Conservation (phyloP, 1,284 basidiomycete genomes). For the Afroboletus lepidellus region DNA sequence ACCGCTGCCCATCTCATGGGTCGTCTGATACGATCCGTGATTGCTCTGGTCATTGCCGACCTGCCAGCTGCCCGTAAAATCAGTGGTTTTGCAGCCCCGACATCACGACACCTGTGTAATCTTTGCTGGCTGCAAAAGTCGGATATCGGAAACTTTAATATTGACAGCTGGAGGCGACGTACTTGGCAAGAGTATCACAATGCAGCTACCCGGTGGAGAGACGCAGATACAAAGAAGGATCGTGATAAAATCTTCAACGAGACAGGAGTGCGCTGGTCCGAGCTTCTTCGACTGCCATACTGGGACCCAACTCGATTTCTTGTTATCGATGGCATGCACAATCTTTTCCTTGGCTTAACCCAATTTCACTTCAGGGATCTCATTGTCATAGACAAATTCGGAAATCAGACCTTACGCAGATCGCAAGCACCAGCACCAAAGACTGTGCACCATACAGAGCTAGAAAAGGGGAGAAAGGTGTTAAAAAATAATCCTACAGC, state of each 20-base stretch:
- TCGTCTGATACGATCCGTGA: background rate
- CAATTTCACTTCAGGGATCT: conserved; percentile 9
- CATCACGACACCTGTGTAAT: background rate
- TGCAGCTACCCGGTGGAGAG: background rate
- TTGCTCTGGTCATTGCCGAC: conserved; percentile 1
- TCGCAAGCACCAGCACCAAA: background rate
- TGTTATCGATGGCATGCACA: conserved; percentile 40
- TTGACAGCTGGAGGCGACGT: background rate
- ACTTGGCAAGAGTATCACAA: background rate
- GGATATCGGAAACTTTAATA: background rate
- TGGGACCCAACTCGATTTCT: conserved; percentile 35
- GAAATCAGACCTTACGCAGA: background rate
- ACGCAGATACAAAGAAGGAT: background rate
- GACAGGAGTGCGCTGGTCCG: conserved; percentile 29
- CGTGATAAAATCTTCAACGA: background rate
- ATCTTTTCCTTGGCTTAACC: conserved; percentile 20
- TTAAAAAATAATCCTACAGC: no score
- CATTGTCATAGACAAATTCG: conserved; percentile 7
- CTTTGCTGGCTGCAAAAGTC: conserved; percentile 3
- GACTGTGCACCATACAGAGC: no score
- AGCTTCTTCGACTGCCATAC: conserved; percentile 38
- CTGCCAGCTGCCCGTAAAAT: conserved; percentile 2
- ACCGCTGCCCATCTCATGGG: background rate
- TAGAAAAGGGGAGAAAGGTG: background rate
- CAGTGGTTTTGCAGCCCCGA: background rate